Base-by-base conservation (phyloP, 1,284 basidiomycete genomes). In the Ustilago xerochloae region DNA sequence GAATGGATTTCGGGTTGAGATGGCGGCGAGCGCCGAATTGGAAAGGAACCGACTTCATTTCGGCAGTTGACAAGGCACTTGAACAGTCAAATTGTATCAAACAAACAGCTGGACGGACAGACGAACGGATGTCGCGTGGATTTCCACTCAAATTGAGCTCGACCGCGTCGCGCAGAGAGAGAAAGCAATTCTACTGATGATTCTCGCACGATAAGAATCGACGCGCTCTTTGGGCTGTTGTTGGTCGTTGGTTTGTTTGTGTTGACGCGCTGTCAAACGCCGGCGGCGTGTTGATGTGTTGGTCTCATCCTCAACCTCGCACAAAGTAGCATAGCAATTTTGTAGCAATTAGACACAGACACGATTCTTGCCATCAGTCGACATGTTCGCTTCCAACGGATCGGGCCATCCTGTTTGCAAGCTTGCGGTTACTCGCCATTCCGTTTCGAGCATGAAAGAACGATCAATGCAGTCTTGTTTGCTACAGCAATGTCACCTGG, bases 111-210 rank as follows among this genome's bases (percentile, higher is more conserved):
- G n/a, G n/a, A n/a, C n/a, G n/a, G n/a, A n/a, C n/a, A n/a, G n/a
- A n/a, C n/a, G n/a, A n/a, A n/a, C n/a, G n/a, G n/a, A 51, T 26
- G 38, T 54, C 41, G 52, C 52, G 41, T 54, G 28, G 49, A 16
- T 15, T n/a, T n/a, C n/a, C n/a, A n/a, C 7, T 4, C 4, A 36
- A 36, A 36, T 12, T n/a, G 13, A n/a, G 13, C 18, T 36, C 28
- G 24, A 51, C 33, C 49, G 50, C 50, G 50, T 43, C 50, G 50
- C 50, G 50, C 50, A 52, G 50, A 52, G 50, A 24, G 33, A 38
- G 15, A 4, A 4, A 41, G 6, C 18, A 9, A 41, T 20, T 9
- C 18, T 16, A n/a, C 7, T 8, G 6, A 41, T 4, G 6, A 20
- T 20, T 47, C 24, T 52, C 50, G 50, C 26, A 41, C 50, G 50